Evolutionary conservation across 2,329 filamentous ascomycete species (phyloP), one percentile per base, ranked within the genome.

Genomic region (Hysterium pulicare): DNA sequence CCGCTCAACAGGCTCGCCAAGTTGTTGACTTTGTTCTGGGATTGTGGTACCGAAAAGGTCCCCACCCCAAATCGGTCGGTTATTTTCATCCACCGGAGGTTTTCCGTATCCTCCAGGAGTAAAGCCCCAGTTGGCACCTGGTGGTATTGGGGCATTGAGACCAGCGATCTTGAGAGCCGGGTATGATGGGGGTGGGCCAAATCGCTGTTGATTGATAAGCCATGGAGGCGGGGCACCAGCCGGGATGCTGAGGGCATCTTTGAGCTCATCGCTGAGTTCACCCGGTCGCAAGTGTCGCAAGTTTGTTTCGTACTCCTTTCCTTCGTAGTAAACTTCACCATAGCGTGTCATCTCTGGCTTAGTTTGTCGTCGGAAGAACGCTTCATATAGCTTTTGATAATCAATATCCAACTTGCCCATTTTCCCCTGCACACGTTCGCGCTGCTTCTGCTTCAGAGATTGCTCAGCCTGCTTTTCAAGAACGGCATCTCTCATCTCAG

Each of bases 241-340:
- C 17, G 90, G 87, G 73, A 98, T 97, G 57, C 89, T 93, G 1
- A 98, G 78, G 4, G 93, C 91, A 61, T 97, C 91, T 60, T 88
- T 91, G 31, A 96, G 77, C 55, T 88, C 84, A 42, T 97, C 89
- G 54, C 84, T 93, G 37, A 97, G 69, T 56, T 97, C 90, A 26
- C 93, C 93, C 1, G 93, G 88, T 50, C 90, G 83, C 46, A 96
- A 80, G 69, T 96, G 87, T 55, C 87, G 84, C 50, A 95, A 79
- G 64, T 97, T 95, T 1, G 93, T 95, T 69, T 98, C 93, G 61
- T 88, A 93, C 65, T 98, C 93, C 67, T 98, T 98, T 62, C 93
- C 93, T 69, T 98, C 93, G 66, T 97, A 97, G 69, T 98, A 98
- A n/a, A 98, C 90, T 67, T 98, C 93, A 31, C 93, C 93, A 57